Percentiles rank a stretch among this genome's conserved stretches.
phyloP scores from a whole-genome alignment of 768 basidiomycete genomes.

The Lactifluus subvellereus region DNA sequence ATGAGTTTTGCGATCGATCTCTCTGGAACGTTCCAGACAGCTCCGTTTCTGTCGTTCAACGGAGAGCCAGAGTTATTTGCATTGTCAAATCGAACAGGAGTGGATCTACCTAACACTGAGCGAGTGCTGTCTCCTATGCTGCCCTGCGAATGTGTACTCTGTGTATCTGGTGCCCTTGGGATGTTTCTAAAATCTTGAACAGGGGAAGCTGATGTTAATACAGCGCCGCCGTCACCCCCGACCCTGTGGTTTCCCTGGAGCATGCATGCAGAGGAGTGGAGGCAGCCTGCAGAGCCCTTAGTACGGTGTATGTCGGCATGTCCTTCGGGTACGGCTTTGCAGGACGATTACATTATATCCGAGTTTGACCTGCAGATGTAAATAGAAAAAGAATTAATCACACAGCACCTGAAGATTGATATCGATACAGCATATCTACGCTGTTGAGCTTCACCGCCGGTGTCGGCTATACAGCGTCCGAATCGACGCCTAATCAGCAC shows the following conservation, averaged over 20 bases:
- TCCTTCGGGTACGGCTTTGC: neutral
- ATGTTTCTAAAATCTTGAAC: neutral
- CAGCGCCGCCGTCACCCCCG: neutral
- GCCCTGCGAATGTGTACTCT: neutral
- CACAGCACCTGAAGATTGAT: too few species aligned
- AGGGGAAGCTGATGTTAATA: neutral
- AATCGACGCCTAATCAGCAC: neutral
- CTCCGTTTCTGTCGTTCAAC: neutral
- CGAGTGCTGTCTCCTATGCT: neutral
- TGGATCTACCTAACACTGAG: neutral
- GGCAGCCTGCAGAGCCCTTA: neutral
- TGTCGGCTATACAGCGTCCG: neutral
- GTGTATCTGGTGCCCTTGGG: constrained; percentile 3
- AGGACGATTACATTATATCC: neutral
- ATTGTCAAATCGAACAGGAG: neutral
- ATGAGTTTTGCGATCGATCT: neutral
- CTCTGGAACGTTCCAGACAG: neutral
- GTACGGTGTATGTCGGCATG: neutral
- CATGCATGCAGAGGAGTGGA: neutral
- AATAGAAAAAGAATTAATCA: too few species aligned
- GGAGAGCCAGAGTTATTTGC: neutral
- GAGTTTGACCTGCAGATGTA: neutral
- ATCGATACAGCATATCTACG: too few species aligned
- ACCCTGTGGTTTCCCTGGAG: constrained; percentile 3
- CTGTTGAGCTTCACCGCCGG: neutral